Percentiles rank a stretch among this genome's conserved stretches.
phyloP scores from a whole-genome alignment of 2,329 filamentous ascomycete genomes.

The Ceratocystis ficicola region DNA sequence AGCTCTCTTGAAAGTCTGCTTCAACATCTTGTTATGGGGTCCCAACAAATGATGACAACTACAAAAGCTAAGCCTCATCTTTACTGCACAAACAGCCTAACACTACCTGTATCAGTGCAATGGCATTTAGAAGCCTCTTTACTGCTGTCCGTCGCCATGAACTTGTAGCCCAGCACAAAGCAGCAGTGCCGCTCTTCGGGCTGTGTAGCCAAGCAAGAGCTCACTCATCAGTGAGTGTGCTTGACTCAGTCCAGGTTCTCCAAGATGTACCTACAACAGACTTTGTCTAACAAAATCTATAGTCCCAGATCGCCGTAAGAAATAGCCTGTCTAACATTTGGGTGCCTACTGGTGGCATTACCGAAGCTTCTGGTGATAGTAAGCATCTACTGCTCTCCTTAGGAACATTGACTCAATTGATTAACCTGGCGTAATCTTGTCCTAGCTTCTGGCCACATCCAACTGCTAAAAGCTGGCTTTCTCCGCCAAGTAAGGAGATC shows the following conservation, averaged over 20 bases:
- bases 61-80: neutral
- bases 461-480: slow-evolving; percentile 52
- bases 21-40: neutral
- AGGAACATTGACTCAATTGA: neutral
- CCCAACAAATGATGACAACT: neutral
- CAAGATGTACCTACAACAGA: neutral
- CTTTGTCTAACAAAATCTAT: slow-evolving; percentile 10
- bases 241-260: neutral
- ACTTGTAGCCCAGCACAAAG: neutral
- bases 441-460: slow-evolving; percentile 20
- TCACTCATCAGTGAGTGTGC: slow-evolving; percentile 19
- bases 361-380: slow-evolving; percentile 45
- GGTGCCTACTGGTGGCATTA: slow-evolving; percentile 61
- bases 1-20: no score
- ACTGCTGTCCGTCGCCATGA: neutral
- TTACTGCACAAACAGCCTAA: neutral
- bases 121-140: slow-evolving; percentile 1
- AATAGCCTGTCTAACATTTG: slow-evolving; percentile 56
- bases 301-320: slow-evolving; percentile 16
- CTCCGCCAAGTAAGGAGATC: slow-evolving; percentile 49
- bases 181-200: neutral
- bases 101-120: neutral
- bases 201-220: slow-evolving; percentile 13
- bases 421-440: neutral
- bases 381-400: slow-evolving; percentile 21